phyloP scores from a whole-genome alignment of 768 basidiomycete species.

The Suillus spraguei region DNA sequence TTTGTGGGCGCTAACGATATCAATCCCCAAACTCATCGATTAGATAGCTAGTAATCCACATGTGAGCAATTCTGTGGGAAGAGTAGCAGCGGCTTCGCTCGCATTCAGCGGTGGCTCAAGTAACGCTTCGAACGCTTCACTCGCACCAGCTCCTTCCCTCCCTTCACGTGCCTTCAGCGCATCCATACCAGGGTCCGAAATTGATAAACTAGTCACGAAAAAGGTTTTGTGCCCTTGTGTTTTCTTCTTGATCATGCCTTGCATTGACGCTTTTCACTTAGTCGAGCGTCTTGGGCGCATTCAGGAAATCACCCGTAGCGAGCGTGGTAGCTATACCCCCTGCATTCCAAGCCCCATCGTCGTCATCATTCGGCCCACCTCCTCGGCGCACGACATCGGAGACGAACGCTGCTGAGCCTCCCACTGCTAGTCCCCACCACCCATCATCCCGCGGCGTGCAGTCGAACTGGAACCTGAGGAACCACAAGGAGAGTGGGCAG shows the following conservation, averaged over 20 bases:
- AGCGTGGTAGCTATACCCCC: slow-evolving; percentile 41
- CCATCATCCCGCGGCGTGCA: slow-evolving; percentile 22
- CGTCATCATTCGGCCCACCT: slow-evolving; percentile 53
- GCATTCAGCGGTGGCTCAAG: slow-evolving; percentile 35
- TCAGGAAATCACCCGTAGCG: slow-evolving; percentile 38
- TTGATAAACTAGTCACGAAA: slow-evolving; percentile 31
- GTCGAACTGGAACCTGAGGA: slow-evolving; percentile 35
- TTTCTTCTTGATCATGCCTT: slow-evolving; percentile 10
- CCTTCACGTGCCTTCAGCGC: slow-evolving; percentile 25
- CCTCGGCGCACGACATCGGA: slow-evolving; percentile 43
- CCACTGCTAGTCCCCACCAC: slow-evolving; percentile 26
- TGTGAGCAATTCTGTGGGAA: slow-evolving; percentile 45
- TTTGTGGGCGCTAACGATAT: not conserved
- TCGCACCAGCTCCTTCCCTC: slow-evolving; percentile 15
- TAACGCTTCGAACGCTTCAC: not conserved
- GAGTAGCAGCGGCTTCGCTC: slow-evolving; percentile 59
- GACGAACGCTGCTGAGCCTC: slow-evolving; percentile 13
- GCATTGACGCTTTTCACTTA: slow-evolving; percentile 1
- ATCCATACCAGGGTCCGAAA: slow-evolving; percentile 23
- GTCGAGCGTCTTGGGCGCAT: slow-evolving; percentile 25
- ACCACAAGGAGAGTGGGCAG: slow-evolving; percentile 69
- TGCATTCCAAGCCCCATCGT: slow-evolving; percentile 47
- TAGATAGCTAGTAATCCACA: slow-evolving; percentile 42
- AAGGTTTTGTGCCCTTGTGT: slow-evolving; percentile 28
- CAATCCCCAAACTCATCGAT: not conserved